phyloP scores from a whole-genome alignment of 129 eudicot genomes.

The Escallonia rubra region DNA sequence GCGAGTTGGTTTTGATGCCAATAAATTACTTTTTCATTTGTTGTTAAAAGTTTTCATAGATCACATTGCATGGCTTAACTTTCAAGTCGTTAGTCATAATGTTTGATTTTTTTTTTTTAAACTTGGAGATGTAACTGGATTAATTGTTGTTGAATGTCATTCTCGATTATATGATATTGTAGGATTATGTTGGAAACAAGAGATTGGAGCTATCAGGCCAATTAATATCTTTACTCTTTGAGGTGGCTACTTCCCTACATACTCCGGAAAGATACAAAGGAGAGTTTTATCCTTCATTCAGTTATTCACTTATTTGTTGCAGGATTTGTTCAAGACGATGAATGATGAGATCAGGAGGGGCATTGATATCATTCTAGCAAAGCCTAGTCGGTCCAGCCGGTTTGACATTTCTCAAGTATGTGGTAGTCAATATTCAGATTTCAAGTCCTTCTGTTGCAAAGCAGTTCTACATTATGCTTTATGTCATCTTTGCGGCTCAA shows the following conservation, averaged over 20 bases:
- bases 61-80: too few species aligned
- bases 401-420: constrained; percentile 74
- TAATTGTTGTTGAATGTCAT: constrained; percentile 1
- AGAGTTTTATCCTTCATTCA: too few species aligned
- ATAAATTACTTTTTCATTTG: too few species aligned
- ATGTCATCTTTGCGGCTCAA: too few species aligned
- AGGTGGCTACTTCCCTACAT: constrained; percentile 36
- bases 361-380: constrained; percentile 37
- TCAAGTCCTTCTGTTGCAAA: not conserved
- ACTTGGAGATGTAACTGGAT: too few species aligned
- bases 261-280: too few species aligned
- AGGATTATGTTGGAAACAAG: constrained; percentile 97
- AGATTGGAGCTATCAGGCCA: constrained; percentile 91
- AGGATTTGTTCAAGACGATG: constrained; percentile 91
- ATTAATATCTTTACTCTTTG: constrained; percentile 75
- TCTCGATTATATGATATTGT: constrained; percentile 18
- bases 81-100: too few species aligned
- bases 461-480: too few species aligned
- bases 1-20: too few species aligned
- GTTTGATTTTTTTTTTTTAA: too few species aligned
- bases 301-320: not conserved
- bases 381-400: constrained; percentile 48
- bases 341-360: constrained; percentile 30
- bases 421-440: not conserved
- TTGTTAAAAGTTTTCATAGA: too few species aligned